Conservation (phyloP, 1,139 yeast species). For the Blastobotrys persicus region DNA sequence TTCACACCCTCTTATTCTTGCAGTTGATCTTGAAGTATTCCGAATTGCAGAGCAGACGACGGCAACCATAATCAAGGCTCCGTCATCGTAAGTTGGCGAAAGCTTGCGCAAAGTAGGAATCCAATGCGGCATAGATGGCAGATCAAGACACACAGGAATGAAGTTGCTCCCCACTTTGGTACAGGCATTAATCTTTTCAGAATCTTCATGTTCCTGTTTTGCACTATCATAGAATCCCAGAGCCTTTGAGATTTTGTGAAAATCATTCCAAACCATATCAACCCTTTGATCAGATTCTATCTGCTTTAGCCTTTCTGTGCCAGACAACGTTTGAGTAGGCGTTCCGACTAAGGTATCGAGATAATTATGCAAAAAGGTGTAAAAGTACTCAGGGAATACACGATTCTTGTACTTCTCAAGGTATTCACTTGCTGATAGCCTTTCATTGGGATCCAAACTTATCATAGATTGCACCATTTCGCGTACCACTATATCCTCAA, state of each 20-base stretch:
- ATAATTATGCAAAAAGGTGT: slow-evolving; percentile 67
- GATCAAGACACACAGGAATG: slow-evolving; percentile 46
- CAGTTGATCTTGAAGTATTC: slow-evolving; percentile 59
- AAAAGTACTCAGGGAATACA: slow-evolving; percentile 71
- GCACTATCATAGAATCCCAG: slow-evolving; percentile 45
- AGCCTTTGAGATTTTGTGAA: slow-evolving; percentile 49
- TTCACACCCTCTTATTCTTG: slow-evolving; percentile 72
- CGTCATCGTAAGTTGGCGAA: slow-evolving; percentile 41
- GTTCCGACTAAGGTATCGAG: slow-evolving; percentile 47
- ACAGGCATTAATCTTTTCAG: neutral
- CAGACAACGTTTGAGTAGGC: slow-evolving; percentile 18
- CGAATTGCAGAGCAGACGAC: slow-evolving; percentile 63
- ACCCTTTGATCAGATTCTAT: slow-evolving; percentile 59
- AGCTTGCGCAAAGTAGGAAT: slow-evolving; percentile 24
- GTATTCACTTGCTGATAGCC: slow-evolving; percentile 57
- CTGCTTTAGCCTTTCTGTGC: slow-evolving; percentile 32
- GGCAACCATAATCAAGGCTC: slow-evolving; percentile 63
- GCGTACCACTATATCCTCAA: slow-evolving; percentile 51
- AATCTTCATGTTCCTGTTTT: slow-evolving; percentile 7
- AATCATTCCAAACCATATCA: slow-evolving; percentile 55
- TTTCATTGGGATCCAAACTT: slow-evolving; percentile 54
- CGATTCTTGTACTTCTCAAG: slow-evolving; percentile 47
- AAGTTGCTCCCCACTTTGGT: slow-evolving; percentile 8
- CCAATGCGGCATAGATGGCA: slow-evolving; percentile 46
- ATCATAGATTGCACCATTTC: slow-evolving; percentile 63